Evolutionary conservation across 257 asterid species (phyloP).

Genomic region (Solanum verrucosum): DNA sequence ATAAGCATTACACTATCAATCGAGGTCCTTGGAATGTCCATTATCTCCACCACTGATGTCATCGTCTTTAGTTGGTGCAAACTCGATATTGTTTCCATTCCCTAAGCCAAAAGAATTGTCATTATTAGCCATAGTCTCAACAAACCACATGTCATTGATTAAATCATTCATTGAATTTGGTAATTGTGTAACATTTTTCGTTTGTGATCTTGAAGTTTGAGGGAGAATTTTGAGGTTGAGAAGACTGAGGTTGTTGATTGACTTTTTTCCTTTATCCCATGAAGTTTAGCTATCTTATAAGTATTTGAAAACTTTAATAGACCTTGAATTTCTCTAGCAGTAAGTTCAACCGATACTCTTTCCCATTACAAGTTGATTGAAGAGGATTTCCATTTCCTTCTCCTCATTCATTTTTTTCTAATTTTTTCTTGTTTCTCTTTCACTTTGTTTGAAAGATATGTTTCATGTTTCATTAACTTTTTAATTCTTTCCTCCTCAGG

Average conservation of each 20-base stretch:
- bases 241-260: neutral
- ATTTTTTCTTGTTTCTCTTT: neutral
- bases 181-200: neutral
- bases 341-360: constrained; percentile 10
- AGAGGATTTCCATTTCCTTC: constrained; percentile 17
- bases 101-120: too few relatives aligned
- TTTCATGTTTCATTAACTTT: constrained; percentile 13
- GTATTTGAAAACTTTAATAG: constrained; percentile 7
- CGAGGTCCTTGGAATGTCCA: neutral
- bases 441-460: constrained; percentile 15
- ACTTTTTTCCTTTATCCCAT: neutral
- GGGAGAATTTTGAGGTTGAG: neutral
- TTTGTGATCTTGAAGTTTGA: neutral
- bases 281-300: constrained; percentile 17
- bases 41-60: neutral
- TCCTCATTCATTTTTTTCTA: constrained; percentile 9
- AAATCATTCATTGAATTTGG: neutral
- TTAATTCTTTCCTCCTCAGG: constrained; percentile 8
- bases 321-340: constrained; percentile 16
- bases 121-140: neutral
- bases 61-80: neutral
- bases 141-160: neutral
- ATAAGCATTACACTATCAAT: neutral
- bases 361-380: constrained; percentile 19
- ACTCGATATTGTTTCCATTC: neutral